Conservation (phyloP, 371 early-diverging fungal species). For the Fennellomyces sp. region DNA sequence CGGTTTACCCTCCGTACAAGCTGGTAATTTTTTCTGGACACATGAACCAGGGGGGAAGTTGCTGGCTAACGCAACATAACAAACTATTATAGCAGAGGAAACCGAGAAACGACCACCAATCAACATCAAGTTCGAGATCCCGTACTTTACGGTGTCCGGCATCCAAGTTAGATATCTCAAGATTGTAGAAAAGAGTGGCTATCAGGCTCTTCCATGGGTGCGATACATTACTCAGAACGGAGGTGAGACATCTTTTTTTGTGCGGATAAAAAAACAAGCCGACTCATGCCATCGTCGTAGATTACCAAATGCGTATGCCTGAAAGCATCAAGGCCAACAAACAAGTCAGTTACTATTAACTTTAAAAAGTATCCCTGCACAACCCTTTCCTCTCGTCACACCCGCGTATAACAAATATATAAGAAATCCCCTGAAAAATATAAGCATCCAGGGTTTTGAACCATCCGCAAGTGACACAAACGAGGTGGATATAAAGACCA, state of each 20-base stretch:
- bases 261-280: not conserved
- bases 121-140: slow-evolving; percentile 97
- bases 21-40: slow-evolving; percentile 49
- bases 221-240: slow-evolving; percentile 98
- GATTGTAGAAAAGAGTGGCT: slow-evolving; percentile 98
- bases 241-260: slow-evolving; percentile 30
- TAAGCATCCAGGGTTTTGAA: too few species aligned
- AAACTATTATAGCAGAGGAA: slow-evolving; percentile 79
- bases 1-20: slow-evolving; percentile 82
- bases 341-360: slow-evolving; percentile 21
- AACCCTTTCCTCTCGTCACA: slow-evolving; percentile 10
- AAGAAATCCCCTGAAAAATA: too few species aligned
- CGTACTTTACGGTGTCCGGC: slow-evolving; percentile 97
- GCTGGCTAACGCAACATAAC: too few species aligned
- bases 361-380: not conserved
- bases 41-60: too few species aligned
- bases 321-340: slow-evolving; percentile 67
- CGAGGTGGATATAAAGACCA: too few species aligned
- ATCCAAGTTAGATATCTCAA: slow-evolving; percentile 98
- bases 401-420: slow-evolving; percentile 1
- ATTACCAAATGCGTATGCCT: slow-evolving; percentile 78
- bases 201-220: slow-evolving; percentile 98
- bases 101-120: slow-evolving; percentile 95
- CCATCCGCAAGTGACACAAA: too few species aligned
- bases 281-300: slow-evolving; percentile 24